A percentile compares a stretch with the other conserved stretches of the same genome.
Evolutionary conservation across 148 eudicot genomes (phyloP).

Genomic region (Rhododendron molle): DNA sequence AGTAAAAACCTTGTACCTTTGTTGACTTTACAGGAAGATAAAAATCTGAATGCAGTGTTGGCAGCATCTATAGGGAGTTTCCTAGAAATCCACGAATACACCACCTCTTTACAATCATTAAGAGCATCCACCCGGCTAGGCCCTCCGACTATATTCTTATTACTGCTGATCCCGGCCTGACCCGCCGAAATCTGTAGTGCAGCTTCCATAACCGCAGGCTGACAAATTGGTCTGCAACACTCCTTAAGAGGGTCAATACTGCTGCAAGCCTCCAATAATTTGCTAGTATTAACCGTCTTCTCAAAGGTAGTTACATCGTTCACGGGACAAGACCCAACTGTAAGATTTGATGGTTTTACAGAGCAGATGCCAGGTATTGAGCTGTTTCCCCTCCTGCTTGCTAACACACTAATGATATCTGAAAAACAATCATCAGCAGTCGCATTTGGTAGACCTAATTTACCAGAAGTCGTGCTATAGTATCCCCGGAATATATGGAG

Average conservation of each 20-base stretch:
- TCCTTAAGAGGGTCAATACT: constrained; percentile 82
- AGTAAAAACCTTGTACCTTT: constrained; percentile 45
- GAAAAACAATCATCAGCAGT: constrained; percentile 76
- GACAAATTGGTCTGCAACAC: constrained; percentile 87
- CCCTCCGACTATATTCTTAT: constrained; percentile 38
- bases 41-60: constrained; percentile 59
- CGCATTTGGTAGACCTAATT: constrained; percentile 52
- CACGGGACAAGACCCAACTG: constrained; percentile 87
- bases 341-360: constrained; percentile 69
- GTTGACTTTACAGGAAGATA: constrained; percentile 88
- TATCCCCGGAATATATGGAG: constrained; percentile 83
- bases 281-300: constrained; percentile 69
- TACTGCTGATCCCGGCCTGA: constrained; percentile 19
- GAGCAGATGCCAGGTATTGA: constrained; percentile 70
- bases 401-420: constrained; percentile 73
- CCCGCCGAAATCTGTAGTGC: constrained; percentile 57
- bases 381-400: constrained; percentile 84
- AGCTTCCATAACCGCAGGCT: constrained; percentile 79
- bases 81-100: constrained; percentile 81
- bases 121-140: constrained; percentile 38
- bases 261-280: constrained; percentile 81
- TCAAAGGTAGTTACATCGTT: constrained; percentile 67
- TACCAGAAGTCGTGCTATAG: constrained; percentile 54
- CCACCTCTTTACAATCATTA: constrained; percentile 87
- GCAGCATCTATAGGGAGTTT: constrained; percentile 73